These are phyloP conservation scores for Phytophthora tubulina DNA, from an alignment of 352 stramenopile genomes.

Conservation along the genomic window DNA sequence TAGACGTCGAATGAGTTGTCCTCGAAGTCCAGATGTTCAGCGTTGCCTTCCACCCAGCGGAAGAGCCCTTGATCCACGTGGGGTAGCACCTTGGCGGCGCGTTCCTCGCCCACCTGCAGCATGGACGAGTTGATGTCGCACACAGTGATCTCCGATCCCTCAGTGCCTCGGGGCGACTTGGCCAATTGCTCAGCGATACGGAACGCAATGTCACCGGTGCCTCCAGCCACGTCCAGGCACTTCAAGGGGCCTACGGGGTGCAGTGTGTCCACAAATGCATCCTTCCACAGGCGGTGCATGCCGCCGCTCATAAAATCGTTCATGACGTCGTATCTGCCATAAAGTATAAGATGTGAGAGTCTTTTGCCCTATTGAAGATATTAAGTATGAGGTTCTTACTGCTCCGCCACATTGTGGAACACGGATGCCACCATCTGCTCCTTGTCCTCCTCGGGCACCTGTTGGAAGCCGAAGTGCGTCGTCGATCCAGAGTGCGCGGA, in stretches of 20 bases:
- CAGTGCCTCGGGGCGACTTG: slow-evolving; percentile 39
- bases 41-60: slow-evolving; percentile 96
- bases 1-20: slow-evolving; percentile 98
- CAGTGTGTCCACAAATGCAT: slow-evolving; percentile 94
- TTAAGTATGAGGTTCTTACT: slow-evolving; percentile 60
- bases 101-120: slow-evolving; percentile 95
- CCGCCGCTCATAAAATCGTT: slow-evolving; percentile 99
- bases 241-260: slow-evolving; percentile 78
- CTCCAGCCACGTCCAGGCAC: slow-evolving; percentile 97
- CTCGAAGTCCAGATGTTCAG: slow-evolving; percentile 95
- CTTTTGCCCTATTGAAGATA: not conserved
- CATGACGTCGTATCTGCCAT: slow-evolving; percentile 96
- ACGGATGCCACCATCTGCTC: slow-evolving; percentile 96
- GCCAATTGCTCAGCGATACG: slow-evolving; percentile 91
- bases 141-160: slow-evolving; percentile 92
- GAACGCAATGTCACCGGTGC: slow-evolving; percentile 99
- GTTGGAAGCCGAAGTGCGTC: slow-evolving; percentile 91
- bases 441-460: slow-evolving; percentile 94
- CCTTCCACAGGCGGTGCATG: slow-evolving; percentile 97
- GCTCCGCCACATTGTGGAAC: slow-evolving; percentile 98
- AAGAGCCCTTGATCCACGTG: slow-evolving; percentile 69
- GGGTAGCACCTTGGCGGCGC: slow-evolving; percentile 81
- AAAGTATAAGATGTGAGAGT: slow-evolving; percentile 11
- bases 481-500: slow-evolving; percentile 40
- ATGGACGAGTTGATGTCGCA: slow-evolving; percentile 99